Base-by-base conservation (phyloP, 805 yeast species). In the Wickerhamiella dianesei region DNA sequence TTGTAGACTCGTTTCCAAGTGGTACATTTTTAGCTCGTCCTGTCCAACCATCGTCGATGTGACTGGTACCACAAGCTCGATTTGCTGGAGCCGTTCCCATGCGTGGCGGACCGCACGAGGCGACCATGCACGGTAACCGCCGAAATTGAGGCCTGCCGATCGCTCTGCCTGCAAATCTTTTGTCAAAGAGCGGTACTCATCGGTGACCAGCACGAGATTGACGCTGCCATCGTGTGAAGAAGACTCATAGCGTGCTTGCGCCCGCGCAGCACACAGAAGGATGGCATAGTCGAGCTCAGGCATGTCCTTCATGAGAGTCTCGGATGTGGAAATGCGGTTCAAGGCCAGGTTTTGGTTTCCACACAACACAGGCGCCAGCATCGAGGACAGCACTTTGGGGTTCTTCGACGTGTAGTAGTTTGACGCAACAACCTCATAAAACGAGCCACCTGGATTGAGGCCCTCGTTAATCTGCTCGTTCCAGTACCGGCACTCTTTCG, bases 121-220 rank as follows among this genome's bases (percentile, higher is more conserved):
- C 3, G 77, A 65, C 85, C 88, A 78, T 4, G 74, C 58, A 54
- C 80, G 77, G 50, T 69, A 58, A 9, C 69, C 67, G 14, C 71
- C 57, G 9, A 59, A 62, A 41, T 69, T 75, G 29, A 69, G 56
- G 29, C 65, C 64, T 3, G 68, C 66, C 2, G 63, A 61, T 43
- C 64, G 61, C 21, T 68, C 67, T 3, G 64, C 58, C 47, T 74
- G 72, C 48, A 69, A 62, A 0, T 58, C 51, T 46, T 73, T 71
- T 40, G 77, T 68, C 69, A 79, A 71, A 1, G 64, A 67, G n/a
- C 59, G 57, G 61, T 85, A 89, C 60, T 89, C 97, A 29, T 77
- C 79, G 60, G 79, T 81, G 0, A 80, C 82, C 48, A 86, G 64
- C 53, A 82, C 83, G 63, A 87, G 79, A 60, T 85, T 88, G 17